These are phyloP conservation scores for Erysimum cheiranthoides DNA, from an alignment of 345 rosid genomes.

Conservation along the genomic window DNA sequence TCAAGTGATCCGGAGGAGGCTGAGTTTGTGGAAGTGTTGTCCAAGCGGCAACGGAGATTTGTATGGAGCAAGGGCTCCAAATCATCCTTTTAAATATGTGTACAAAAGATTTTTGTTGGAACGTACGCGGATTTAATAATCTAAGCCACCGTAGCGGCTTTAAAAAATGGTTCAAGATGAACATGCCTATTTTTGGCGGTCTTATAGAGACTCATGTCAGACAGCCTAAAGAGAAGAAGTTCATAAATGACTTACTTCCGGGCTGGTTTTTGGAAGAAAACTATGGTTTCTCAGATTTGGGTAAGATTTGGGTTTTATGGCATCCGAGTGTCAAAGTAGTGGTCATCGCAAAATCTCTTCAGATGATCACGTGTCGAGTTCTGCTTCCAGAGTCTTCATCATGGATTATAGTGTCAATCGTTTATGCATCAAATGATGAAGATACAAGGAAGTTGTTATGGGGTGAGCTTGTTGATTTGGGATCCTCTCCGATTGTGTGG, in stretches of 20 bases:
- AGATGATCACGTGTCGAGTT: neutral
- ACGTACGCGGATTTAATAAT: neutral
- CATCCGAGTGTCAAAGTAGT: neutral
- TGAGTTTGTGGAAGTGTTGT: too few species aligned
- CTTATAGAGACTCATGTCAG: neutral
- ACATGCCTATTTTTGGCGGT: neutral
- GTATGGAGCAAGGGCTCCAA: neutral
- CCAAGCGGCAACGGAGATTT: too few species aligned
- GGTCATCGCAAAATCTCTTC: rapidly evolving
- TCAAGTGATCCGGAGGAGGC: too few species aligned
- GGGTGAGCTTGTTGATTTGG: rapidly evolving
- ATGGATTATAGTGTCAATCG: neutral
- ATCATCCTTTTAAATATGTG: neutral
- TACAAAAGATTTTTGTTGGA: neutral
- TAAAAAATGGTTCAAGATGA: neutral
- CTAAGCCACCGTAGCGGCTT: neutral
- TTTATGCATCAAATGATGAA: neutral
- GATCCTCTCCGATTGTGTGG: rapidly evolving
- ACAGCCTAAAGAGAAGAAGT: neutral
- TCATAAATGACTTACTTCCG: neutral
- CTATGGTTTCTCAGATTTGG: neutral
- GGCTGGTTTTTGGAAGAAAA: neutral
- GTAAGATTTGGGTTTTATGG: neutral
- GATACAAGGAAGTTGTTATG: neutral
- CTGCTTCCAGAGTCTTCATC: rapidly evolving